phyloP scores from a whole-genome alignment of 257 asterid genomes.

The Anisodus tanguticus region DNA sequence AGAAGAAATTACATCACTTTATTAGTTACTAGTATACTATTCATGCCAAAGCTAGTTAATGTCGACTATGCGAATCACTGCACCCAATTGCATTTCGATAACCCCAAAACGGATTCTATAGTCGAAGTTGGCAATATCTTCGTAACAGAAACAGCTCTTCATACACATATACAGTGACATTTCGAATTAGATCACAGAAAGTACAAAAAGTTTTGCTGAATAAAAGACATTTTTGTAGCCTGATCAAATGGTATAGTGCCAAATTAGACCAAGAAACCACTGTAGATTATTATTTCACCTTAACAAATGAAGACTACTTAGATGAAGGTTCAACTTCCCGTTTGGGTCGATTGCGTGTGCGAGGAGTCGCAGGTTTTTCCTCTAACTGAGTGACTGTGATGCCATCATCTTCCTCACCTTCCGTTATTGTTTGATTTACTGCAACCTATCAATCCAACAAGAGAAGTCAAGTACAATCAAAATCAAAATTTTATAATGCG shows the following conservation, averaged over 20 bases:
- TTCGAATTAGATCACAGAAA: not conserved
- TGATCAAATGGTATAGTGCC: not conserved
- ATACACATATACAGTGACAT: not conserved
- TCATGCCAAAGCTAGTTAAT: not conserved
- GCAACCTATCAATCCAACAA: slow-evolving; percentile 50
- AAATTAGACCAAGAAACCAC: slow-evolving; percentile 14
- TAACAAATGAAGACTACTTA: slow-evolving; percentile 28
- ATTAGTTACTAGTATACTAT: not conserved
- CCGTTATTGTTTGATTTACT: slow-evolving; percentile 52
- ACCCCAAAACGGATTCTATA: no score
- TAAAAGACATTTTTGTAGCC: not conserved
- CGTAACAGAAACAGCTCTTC: not conserved
- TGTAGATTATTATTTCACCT: slow-evolving; percentile 11
- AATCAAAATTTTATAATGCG: not conserved
- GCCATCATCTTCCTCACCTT: slow-evolving; percentile 52
- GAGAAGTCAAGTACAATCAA: slow-evolving; percentile 20
- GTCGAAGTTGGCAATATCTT: not conserved
- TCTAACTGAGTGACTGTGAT: slow-evolving; percentile 39
- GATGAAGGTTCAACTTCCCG: slow-evolving; percentile 68
- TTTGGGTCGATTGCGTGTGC: slow-evolving; percentile 75
- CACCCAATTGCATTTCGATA: no score
- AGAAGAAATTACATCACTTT: not conserved
- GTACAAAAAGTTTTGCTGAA: not conserved
- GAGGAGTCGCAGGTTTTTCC: slow-evolving; percentile 52
- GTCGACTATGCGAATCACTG: not conserved